Base-by-base conservation (phyloP, 2,329 filamentous ascomycete genomes). In the Pestalotiopsis sp. region DNA sequence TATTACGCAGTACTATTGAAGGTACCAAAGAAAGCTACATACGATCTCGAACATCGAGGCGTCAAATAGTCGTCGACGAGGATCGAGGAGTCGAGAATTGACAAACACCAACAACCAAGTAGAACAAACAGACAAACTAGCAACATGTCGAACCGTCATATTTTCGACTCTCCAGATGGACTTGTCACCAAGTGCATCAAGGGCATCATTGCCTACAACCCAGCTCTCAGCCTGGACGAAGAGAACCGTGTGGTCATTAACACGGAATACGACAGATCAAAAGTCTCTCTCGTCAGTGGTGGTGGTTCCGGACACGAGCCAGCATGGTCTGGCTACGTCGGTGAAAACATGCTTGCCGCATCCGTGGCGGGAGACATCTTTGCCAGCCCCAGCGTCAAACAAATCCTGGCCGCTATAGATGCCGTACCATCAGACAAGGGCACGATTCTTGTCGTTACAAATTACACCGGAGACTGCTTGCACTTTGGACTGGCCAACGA, bases 271-370 rank as follows among this genome's bases (percentile, higher is more conserved):
- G 78, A 84, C 70, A 78, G 73, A 57, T 80, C 81, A 31, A 83
- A 82, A 23, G 85, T 88, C 67, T 82, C 80, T 72, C 78, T 88
- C 75, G 83, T 88, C 76, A 85, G 83, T 27, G 86, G 86, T n/a
- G 86, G 86, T 23, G 86, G 86, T 52, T 87, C 86, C 0, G 86
- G 86, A 59, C 86, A 88, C 76, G 89, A 91, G 73, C 89, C 89
- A 23, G 89, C 88, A 70, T 91, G 89, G 85, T 82, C 87, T 2
- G 89, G 89, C 66, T 91, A 90, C 73, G 89, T 91, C 2, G 89
- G 89, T 66, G 76, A 79, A 68, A 89, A 89, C 75, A 83, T 90
- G 79, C 83, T 91, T n/a, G 83, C 87, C 1, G 88, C 88, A 4
- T 85, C 88, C 4, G 89, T 89, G 4, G 84, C 83, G 4, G 89